Evolutionary conservation across 2,329 filamentous ascomycete species (phyloP).

Genomic region (Furcasterigmium furcatum): DNA sequence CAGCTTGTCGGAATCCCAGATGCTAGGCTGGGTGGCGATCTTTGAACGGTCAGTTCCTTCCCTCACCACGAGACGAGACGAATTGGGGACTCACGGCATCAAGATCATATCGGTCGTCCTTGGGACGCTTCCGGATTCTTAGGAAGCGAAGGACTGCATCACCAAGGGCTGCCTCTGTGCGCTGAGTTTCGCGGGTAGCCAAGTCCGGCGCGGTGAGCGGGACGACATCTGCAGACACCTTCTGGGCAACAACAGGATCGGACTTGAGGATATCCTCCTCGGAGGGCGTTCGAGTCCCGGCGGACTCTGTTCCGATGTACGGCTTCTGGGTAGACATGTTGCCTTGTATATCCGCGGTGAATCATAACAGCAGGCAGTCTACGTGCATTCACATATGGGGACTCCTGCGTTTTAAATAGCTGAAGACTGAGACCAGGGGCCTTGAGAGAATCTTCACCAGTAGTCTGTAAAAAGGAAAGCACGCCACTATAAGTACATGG

Average conservation of each 20-base stretch:
- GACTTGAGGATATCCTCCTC: slow-evolving; percentile 4
- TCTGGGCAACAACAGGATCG: neutral
- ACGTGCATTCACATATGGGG: neutral
- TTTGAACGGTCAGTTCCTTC: slow-evolving; percentile 9
- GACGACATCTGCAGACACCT: neutral
- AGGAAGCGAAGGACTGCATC: slow-evolving; percentile 26
- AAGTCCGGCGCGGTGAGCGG: slow-evolving; percentile 15
- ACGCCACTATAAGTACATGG: neutral
- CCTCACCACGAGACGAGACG: no score
- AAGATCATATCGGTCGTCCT: slow-evolving; percentile 19
- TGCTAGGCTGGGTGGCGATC: slow-evolving; percentile 30
- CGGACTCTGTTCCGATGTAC: neutral
- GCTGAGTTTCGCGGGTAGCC: slow-evolving; percentile 18
- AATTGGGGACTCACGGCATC: slow-evolving; percentile 18
- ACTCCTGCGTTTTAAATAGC: neutral
- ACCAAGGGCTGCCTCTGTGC: slow-evolving; percentile 26
- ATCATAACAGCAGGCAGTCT: neutral
- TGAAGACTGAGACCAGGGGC: no score
- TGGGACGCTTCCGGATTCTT: slow-evolving; percentile 26
- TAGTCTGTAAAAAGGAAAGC: neutral
- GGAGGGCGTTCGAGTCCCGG: slow-evolving; percentile 8
- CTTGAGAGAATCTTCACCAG: neutral
- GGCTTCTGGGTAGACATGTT: slow-evolving; percentile 7
- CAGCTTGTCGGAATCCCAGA: slow-evolving; percentile 30
- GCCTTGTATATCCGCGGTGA: neutral